Conservation (phyloP, 225 moss, liverwort and hornwort species). For the Straminergon stramineum region DNA sequence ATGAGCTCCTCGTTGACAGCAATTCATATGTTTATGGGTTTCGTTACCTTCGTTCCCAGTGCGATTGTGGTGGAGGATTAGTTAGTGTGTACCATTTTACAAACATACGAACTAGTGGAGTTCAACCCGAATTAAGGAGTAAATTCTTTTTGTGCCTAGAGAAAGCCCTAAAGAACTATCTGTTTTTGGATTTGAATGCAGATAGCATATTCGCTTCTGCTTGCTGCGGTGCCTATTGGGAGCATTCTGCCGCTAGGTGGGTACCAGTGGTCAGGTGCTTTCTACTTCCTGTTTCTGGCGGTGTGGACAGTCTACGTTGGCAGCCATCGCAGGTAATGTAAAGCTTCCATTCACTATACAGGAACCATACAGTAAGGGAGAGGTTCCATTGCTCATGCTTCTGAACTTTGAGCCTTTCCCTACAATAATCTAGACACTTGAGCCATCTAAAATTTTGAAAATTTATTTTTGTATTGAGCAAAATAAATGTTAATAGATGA, state of each 20-base stretch:
- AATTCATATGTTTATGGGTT: not conserved
- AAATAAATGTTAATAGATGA: not conserved
- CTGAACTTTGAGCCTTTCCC: not conserved
- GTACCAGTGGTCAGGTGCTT: constrained; percentile 80
- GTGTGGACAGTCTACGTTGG: constrained; percentile 97
- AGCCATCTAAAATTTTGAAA: too few species aligned
- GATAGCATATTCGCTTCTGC: constrained; percentile 72
- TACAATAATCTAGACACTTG: not conserved
- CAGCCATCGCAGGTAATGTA: constrained; percentile 75
- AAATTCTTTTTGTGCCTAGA: not conserved
- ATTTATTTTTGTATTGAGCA: not conserved
- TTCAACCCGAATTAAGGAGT: not conserved
- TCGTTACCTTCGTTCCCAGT: too few species aligned
- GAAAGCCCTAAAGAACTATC: not conserved
- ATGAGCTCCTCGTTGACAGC: not conserved
- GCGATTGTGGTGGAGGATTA: too few species aligned
- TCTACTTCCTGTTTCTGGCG: constrained; percentile 91
- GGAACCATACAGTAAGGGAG: not conserved
- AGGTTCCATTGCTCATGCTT: not conserved
- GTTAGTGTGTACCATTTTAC: not conserved
- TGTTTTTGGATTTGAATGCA: constrained; percentile 11
- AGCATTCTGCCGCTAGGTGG: constrained; percentile 57
- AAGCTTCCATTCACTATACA: not conserved
- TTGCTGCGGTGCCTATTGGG: constrained; percentile 90
- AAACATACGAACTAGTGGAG: not conserved